phyloP scores from a whole-genome alignment of 2,329 filamentous ascomycete species.

The Cladosporium sp. region DNA sequence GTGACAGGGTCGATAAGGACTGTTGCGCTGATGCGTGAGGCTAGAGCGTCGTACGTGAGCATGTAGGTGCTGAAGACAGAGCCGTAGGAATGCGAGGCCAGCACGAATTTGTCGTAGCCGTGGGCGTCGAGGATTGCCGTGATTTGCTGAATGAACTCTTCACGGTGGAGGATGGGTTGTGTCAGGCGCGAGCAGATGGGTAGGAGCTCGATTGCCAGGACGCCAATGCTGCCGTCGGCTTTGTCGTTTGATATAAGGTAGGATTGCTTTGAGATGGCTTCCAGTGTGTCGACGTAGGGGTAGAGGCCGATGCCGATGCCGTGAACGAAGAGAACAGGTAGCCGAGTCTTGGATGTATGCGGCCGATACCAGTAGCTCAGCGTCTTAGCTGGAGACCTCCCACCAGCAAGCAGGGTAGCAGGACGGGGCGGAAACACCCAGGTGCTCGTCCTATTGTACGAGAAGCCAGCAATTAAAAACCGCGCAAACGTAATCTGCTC shows the following conservation, averaged over 20 bases:
- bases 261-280: slow-evolving; percentile 45
- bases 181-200: slow-evolving; percentile 66
- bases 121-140: slow-evolving; percentile 58
- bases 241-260: slow-evolving; percentile 40
- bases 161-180: slow-evolving; percentile 50
- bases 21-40: slow-evolving; percentile 49
- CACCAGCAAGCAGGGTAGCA: slow-evolving; percentile 49
- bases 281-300: slow-evolving; percentile 61
- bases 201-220: slow-evolving; percentile 67
- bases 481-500: slow-evolving; percentile 39
- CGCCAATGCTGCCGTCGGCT: slow-evolving; percentile 54
- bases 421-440: slow-evolving; percentile 60
- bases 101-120: slow-evolving; percentile 58
- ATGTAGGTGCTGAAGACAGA: slow-evolving; percentile 64
- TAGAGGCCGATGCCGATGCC: slow-evolving; percentile 70
- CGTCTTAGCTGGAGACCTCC: slow-evolving; percentile 50
- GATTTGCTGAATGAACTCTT: slow-evolving; percentile 59
- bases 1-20: slow-evolving; percentile 65
- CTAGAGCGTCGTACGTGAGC: slow-evolving; percentile 51
- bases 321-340: slow-evolving; percentile 68
- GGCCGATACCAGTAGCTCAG: slow-evolving; percentile 67
- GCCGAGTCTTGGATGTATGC: slow-evolving; percentile 58
- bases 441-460: slow-evolving; percentile 26
- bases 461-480: slow-evolving; percentile 28
- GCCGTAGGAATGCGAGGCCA: slow-evolving; percentile 64